Conservation (phyloP, 2,329 filamentous ascomycete species). For the Cladosporium austrohemisphaericum region DNA sequence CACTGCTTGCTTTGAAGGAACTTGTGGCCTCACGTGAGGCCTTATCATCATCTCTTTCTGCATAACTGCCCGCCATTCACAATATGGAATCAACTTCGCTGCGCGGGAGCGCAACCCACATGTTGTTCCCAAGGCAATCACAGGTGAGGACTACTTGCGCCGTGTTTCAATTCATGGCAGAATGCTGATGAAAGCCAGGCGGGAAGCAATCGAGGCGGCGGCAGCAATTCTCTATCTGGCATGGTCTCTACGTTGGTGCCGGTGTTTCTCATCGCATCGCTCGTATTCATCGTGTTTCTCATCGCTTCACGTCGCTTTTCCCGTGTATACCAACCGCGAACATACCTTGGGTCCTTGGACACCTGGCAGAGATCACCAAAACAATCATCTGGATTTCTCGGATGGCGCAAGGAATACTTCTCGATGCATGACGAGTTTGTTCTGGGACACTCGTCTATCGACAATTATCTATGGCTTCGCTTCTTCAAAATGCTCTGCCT, state of each 20-base stretch:
- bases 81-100: too few relatives aligned
- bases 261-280: constrained; percentile 41
- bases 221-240: constrained; percentile 49
- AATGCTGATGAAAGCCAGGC: not conserved
- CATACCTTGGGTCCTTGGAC: constrained; percentile 24
- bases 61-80: too few relatives aligned
- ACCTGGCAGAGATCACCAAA: constrained; percentile 47
- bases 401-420: constrained; percentile 48
- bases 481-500: constrained; percentile 44
- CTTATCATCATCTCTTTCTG: too few relatives aligned
- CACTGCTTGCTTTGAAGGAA: too few relatives aligned
- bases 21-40: too few relatives aligned
- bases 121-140: too few relatives aligned
- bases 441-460: constrained; percentile 43
- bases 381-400: constrained; percentile 43
- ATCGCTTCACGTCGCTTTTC: constrained; percentile 42
- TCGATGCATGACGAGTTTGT: constrained; percentile 42
- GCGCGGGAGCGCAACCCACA: too few relatives aligned
- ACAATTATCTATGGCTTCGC: constrained; percentile 47
- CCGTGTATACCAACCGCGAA: constrained; percentile 37
- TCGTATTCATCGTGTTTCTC: constrained; percentile 45
- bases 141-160: too few relatives aligned
- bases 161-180: too few relatives aligned
- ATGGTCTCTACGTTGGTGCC: constrained; percentile 49
- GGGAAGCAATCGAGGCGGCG: constrained; percentile 16